These are phyloP conservation scores for Hypoxylon sp. DNA, from an alignment of 2,329 filamentous ascomycete genomes.

Conservation along the genomic window DNA sequence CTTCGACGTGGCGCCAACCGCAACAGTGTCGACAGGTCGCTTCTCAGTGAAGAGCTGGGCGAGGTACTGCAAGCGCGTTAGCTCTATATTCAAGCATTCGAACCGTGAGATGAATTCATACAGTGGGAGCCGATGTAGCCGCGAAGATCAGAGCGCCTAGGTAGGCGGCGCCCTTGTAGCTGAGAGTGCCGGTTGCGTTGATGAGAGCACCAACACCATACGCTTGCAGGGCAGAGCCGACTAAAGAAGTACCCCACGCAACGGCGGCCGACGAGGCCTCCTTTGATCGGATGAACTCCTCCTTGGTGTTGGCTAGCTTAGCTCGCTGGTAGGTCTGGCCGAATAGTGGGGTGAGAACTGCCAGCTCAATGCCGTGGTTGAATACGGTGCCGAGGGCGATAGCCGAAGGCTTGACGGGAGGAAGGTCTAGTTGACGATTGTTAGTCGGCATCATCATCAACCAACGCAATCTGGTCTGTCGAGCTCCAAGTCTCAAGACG, in stretches of 20 bases:
- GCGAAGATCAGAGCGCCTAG: conserved; percentile 92
- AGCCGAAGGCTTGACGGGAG: conserved; percentile 94
- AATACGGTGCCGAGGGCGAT: conserved; percentile 97
- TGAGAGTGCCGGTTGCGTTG: conserved; percentile 94
- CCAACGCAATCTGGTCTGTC: neutral
- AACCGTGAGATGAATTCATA: conserved; percentile 64
- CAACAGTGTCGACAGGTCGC: conserved; percentile 90
- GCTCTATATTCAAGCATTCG: neutral
- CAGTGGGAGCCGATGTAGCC: conserved; percentile 87
- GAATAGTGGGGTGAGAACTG: conserved; percentile 89
- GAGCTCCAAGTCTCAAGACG: neutral
- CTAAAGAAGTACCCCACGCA: conserved; percentile 90
- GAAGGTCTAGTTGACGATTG: conserved; percentile 63
- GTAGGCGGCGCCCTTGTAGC: conserved; percentile 97
- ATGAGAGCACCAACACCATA: conserved; percentile 92
- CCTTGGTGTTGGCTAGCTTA: conserved; percentile 91
- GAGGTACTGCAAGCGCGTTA: conserved; percentile 74
- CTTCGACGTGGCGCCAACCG: conserved; percentile 86
- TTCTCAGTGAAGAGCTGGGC: conserved; percentile 91
- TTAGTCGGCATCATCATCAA: conserved; percentile 18
- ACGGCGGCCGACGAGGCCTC: conserved; percentile 90
- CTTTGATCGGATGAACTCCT: conserved; percentile 95
- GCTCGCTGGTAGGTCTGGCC: conserved; percentile 95
- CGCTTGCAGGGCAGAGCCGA: conserved; percentile 89
- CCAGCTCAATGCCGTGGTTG: conserved; percentile 92